Percentiles rank a stretch among this genome's conserved stretches.
Conservation (phyloP, 1,139 yeast species). For the Lodderomyces parapsilosis region DNA sequence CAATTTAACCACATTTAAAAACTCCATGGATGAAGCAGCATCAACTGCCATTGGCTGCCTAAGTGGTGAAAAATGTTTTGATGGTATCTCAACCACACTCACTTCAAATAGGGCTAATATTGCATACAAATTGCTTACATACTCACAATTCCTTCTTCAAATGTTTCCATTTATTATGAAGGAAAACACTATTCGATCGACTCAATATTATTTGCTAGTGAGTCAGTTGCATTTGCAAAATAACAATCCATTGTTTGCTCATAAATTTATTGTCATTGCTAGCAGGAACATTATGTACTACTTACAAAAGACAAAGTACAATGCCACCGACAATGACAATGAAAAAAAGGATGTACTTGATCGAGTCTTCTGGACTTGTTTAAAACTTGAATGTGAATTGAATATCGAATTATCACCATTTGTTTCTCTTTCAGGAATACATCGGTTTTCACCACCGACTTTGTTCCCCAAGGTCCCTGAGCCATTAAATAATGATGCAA, state of each 20-base stretch:
- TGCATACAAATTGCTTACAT: conserved; percentile 25
- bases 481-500: conserved; percentile 20
- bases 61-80: conserved; percentile 10
- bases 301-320: conserved; percentile 18
- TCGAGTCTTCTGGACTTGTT: conserved; percentile 45
- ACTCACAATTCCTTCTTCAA: conserved; percentile 22
- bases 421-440: conserved; percentile 43
- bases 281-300: conserved; percentile 37
- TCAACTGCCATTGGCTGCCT: conserved; percentile 21
- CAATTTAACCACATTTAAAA: conserved; percentile 28
- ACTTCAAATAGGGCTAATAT: conserved; percentile 23
- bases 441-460: conserved; percentile 39
- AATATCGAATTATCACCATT: conserved; percentile 45
- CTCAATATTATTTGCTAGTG: conserved; percentile 30
- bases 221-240: conserved; percentile 37
- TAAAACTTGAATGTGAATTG: conserved; percentile 47
- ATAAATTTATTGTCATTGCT: conserved; percentile 31
- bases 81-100: conserved; percentile 15
- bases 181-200: conserved; percentile 22
- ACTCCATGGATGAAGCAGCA: conserved; percentile 30
- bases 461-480: conserved; percentile 43
- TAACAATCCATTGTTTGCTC: conserved; percentile 39
- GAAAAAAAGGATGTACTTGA: conserved; percentile 12
- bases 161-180: conserved; percentile 24
- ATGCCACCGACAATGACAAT: neutral